Conservation (phyloP, 257 asterid species). For the Solanum raphanifolium region DNA sequence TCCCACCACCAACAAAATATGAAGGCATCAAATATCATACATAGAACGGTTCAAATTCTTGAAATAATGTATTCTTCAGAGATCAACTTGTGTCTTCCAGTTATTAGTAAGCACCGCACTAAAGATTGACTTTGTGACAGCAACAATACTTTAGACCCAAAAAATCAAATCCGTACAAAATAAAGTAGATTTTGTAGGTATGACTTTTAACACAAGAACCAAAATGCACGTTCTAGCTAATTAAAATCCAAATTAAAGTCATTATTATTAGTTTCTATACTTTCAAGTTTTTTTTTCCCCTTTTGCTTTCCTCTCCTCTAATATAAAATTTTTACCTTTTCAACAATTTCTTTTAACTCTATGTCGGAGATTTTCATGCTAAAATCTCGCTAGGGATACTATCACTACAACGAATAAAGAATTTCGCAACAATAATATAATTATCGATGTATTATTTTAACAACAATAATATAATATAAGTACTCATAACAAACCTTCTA, state of each 20-base stretch:
- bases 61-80: background rate
- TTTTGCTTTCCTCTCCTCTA: background rate
- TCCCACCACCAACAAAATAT: background rate
- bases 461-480: too few species aligned
- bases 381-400: background rate
- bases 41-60: background rate
- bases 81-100: background rate
- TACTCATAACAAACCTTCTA: background rate
- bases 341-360: too few species aligned
- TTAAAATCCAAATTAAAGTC: background rate
- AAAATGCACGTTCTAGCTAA: background rate
- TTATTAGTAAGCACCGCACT: background rate
- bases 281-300: too few species aligned
- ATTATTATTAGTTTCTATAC: background rate
- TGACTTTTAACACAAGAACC: background rate
- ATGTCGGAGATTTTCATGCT: background rate
- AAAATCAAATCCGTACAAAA: background rate
- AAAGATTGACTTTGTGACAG: background rate
- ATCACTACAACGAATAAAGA: too few species aligned
- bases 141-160: background rate
- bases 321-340: background rate
- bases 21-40: background rate
- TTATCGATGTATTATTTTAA: too few species aligned
- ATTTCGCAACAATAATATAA: too few species aligned
- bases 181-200: background rate